Percentiles rank a stretch among this genome's conserved stretches.
These are phyloP conservation scores for Pestalotiopsis sp. DNA, from an alignment of 2,329 filamentous ascomycete genomes.

Conservation along the genomic window DNA sequence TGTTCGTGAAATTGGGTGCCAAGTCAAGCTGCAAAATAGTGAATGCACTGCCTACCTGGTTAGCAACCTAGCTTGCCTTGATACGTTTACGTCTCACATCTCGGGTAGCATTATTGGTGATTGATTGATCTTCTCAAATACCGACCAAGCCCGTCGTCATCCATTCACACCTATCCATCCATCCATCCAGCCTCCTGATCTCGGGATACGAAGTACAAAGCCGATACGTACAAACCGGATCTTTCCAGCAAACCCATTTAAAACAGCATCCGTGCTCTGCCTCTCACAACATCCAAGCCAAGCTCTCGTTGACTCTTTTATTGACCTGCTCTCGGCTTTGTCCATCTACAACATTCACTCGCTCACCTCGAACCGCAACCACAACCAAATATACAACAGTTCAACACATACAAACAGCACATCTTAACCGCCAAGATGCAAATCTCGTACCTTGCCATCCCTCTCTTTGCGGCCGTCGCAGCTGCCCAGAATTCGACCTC, in stretches of 20 bases:
- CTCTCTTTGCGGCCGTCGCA: constrained; percentile 26
- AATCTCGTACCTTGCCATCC: constrained; percentile 20
- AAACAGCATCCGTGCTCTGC: neutral
- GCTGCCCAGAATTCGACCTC: constrained; percentile 21
- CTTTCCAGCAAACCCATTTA: neutral
- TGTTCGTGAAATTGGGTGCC: neutral
- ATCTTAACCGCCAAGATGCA: constrained; percentile 18
- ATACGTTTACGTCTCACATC: neutral
- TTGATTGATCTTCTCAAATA: no score
- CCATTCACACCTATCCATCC: no score
- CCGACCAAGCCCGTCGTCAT: no score
- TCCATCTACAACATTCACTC: neutral
- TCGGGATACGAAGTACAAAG: neutral
- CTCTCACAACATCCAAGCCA: neutral
- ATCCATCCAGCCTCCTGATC: no score
- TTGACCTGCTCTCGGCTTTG: no score
- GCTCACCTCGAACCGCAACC: neutral
- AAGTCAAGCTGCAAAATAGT: neutral
- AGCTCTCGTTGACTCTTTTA: neutral
- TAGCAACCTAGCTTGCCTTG: neutral
- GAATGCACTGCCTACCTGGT: constrained; percentile 3
- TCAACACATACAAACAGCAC: neutral
- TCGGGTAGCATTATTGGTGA: no score
- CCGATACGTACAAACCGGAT: neutral
- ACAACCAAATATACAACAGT: neutral